These are phyloP conservation scores for Citropsis articulata DNA, from an alignment of 345 rosid genomes.

Conservation along the genomic window DNA sequence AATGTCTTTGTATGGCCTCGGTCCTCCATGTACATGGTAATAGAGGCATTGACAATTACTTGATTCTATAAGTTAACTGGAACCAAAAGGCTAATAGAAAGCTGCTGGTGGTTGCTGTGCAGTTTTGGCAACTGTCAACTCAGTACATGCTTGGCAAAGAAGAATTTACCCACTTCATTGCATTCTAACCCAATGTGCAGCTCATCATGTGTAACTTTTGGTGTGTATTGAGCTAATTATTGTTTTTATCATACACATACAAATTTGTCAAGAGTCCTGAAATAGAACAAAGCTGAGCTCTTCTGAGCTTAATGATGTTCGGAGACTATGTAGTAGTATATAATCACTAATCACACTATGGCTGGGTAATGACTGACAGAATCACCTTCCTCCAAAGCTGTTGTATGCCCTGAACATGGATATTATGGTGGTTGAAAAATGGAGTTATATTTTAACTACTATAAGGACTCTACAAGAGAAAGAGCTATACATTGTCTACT, in stretches of 20 bases:
- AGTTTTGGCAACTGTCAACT: conserved; percentile 1
- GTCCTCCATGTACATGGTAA: conserved; percentile 30
- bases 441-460: too few relatives aligned
- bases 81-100: neutral
- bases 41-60: conserved; percentile 28
- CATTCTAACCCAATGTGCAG: conserved; percentile 12
- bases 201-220: conserved; percentile 4
- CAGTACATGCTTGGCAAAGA: neutral
- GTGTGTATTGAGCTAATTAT: conserved; percentile 4
- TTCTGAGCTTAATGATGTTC: neutral
- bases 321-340: too few relatives aligned
- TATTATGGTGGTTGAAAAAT: too few relatives aligned
- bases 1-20: conserved; percentile 2
- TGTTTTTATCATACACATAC: conserved; percentile 3
- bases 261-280: neutral
- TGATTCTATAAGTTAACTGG: conserved; percentile 27
- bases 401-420: neutral
- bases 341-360: neutral
- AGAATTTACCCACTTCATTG: neutral
- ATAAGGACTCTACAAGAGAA: too few relatives aligned
- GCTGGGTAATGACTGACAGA: neutral
- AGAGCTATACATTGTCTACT: too few relatives aligned
- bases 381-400: neutral
- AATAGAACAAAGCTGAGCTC: neutral
- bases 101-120: conserved; percentile 2